A percentile compares a stretch with the other conserved stretches of the same genome.
Conservation (phyloP, 345 rosid species). For the Raphanus raphanistrum region DNA sequence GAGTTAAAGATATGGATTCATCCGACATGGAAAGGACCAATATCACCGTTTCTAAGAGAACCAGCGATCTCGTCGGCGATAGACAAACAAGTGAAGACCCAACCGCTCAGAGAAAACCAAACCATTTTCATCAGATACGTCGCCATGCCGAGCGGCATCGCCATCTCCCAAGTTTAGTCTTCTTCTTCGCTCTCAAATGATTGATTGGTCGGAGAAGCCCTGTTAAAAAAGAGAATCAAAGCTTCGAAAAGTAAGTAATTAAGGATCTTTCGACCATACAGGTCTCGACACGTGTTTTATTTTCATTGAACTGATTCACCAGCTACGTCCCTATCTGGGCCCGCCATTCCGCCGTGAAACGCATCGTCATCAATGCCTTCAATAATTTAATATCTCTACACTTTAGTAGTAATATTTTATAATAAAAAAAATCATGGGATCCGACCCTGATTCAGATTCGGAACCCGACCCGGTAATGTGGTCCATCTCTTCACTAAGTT, state of each 20-base stretch:
- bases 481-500: not conserved
- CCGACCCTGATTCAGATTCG: conserved; percentile 9
- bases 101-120: conserved; percentile 66
- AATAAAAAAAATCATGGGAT: not conserved
- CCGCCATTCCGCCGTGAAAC: conserved; percentile 22
- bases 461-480: conserved; percentile 1
- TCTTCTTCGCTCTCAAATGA: conserved; percentile 4
- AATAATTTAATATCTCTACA: not conserved
- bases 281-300: conserved; percentile 10
- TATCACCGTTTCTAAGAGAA: conserved; percentile 78
- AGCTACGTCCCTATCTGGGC: conserved; percentile 8
- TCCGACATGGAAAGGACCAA: conserved; percentile 83
- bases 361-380: conserved; percentile 5
- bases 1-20: conserved; percentile 33
- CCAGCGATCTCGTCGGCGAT: conserved; percentile 85
- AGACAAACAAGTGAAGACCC: conserved; percentile 74
- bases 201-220: conserved; percentile 10
- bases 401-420: not conserved
- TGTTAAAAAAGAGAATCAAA: not conserved
- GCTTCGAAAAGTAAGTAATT: not conserved
- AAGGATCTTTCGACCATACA: conserved; percentile 10
- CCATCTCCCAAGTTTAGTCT: conserved; percentile 40
- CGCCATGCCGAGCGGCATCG: conserved; percentile 60
- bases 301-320: not conserved
- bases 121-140: conserved; percentile 67